Evolutionary conservation across 2,329 filamentous ascomycete genomes (phyloP).

Genomic region (Blastomyces emzantsi): DNA sequence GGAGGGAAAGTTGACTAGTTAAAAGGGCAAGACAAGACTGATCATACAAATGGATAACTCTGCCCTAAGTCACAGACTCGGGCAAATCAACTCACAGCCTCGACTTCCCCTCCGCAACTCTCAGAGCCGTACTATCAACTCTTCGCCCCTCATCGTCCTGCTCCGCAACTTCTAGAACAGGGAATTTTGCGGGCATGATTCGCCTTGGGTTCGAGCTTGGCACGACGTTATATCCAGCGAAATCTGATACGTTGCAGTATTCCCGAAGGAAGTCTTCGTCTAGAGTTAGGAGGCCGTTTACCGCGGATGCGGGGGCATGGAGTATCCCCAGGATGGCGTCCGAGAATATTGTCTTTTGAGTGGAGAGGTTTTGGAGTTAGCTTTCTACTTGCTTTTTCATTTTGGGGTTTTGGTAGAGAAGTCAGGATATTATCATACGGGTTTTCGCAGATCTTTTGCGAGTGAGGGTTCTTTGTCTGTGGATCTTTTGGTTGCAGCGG

Average conservation of each 20-base stretch:
- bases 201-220: conserved; percentile 55
- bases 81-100: conserved; percentile 19
- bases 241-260: conserved; percentile 57
- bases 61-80: background rate
- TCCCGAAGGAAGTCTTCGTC: conserved; percentile 73
- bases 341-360: conserved; percentile 57
- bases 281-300: conserved; percentile 64
- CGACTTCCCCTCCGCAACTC: conserved; percentile 9
- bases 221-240: conserved; percentile 63
- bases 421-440: conserved; percentile 30
- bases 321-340: conserved; percentile 70
- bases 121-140: conserved; percentile 53
- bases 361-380: background rate
- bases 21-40: background rate
- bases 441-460: conserved; percentile 53
- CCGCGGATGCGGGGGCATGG: conserved; percentile 45
- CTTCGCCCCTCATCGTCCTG: conserved; percentile 70
- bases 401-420: background rate
- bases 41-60: background rate
- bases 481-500: conserved; percentile 57
- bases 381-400: background rate
- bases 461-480: conserved; percentile 39
- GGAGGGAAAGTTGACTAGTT: background rate
- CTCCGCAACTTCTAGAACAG: conserved; percentile 62
- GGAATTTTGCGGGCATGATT: conserved; percentile 67